Base-by-base conservation (phyloP, 495 filamentous ascomycete species). In the Staphylotrichum tortipilum region DNA sequence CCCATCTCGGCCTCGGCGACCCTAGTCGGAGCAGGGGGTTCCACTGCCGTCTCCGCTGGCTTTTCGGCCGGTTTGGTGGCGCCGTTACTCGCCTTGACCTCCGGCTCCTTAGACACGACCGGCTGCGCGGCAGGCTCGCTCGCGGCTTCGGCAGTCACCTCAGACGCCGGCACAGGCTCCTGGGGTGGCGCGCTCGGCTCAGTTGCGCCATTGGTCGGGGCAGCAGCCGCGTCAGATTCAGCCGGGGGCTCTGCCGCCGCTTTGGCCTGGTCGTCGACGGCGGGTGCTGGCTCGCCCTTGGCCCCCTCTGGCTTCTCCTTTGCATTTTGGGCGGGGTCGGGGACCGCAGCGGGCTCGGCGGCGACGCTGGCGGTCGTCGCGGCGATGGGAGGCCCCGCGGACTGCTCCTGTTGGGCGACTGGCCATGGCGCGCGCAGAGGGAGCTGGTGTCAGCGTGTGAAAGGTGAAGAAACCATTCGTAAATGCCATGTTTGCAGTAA, bases 401-500 rank as follows among this genome's bases (percentile, higher is more conserved):
- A 26, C 14, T 41, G 48, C 11, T 57, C 54, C 42, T 55, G 56
- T 39, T 54, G 40, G 42, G 44, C 41, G 39, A 49, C 62, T 64
- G 46, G 26, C 23, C 23, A 28, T 34, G 5, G 24, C 7, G 42
- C 24, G 3, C n/a, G n/a, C n/a, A n/a, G n/a, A n/a, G 40, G 31
- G 33, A 21, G n/a, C 33, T 42, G 7, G 35, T 34, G 52, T 57
- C 33, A 59, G 54, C 46, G 44, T n/a, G n/a, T n/a, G n/a, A n/a
- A n/a, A n/a, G n/a, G n/a, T n/a, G n/a, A n/a, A n/a, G n/a, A n/a
- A n/a, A n/a, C n/a, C n/a, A n/a, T n/a, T n/a, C n/a, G n/a, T n/a
- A n/a, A n/a, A n/a, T n/a, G n/a, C n/a, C n/a, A n/a, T n/a, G n/a
- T n/a, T n/a, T n/a, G n/a, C n/a, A n/a, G n/a, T n/a, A n/a, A n/a